Conservation (phyloP, 306 rosid species). For the Phaseolus lunatus region DNA sequence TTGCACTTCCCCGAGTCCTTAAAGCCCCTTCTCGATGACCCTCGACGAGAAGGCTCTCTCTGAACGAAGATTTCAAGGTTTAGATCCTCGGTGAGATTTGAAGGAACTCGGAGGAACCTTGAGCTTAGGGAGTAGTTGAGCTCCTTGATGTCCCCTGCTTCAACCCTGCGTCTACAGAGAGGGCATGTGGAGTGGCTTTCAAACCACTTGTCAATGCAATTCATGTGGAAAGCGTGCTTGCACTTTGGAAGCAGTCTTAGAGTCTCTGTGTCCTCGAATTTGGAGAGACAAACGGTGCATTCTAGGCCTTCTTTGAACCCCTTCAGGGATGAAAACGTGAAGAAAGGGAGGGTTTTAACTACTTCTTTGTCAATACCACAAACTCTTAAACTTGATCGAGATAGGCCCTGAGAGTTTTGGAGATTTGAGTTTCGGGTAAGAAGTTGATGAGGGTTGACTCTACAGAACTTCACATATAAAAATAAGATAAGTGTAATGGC, state of each 20-base stretch:
- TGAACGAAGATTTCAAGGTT: conserved; percentile 72
- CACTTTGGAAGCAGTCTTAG: conserved; percentile 87
- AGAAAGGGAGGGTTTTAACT: conserved; percentile 77
- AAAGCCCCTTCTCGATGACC: conserved; percentile 67
- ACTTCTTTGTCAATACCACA: conserved; percentile 70
- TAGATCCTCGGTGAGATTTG: conserved; percentile 69
- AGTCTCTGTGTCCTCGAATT: conserved; percentile 70
- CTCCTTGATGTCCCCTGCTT: conserved; percentile 57
- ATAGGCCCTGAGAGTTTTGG: conserved; percentile 27
- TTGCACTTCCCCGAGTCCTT: conserved; percentile 46
- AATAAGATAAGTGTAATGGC: conserved; percentile 58
- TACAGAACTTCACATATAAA: conserved; percentile 66
- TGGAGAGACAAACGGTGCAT: conserved; percentile 78
- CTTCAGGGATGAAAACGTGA: conserved; percentile 71
- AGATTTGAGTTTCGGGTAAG: conserved; percentile 8
- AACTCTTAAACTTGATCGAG: conserved; percentile 52
- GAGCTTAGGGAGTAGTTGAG: conserved; percentile 61
- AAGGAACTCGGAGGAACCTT: conserved; percentile 60
- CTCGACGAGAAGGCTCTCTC: conserved; percentile 61
- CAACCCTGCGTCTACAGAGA: conserved; percentile 73
- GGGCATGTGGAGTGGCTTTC: conserved; percentile 88
- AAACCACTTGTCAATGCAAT: conserved; percentile 88
- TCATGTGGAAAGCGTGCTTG: conserved; percentile 82
- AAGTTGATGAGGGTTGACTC: conserved; percentile 30
- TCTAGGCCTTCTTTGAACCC: conserved; percentile 90